phyloP scores from a whole-genome alignment of 2,329 filamentous ascomycete species.

The Torrubiellomyces zombiae region DNA sequence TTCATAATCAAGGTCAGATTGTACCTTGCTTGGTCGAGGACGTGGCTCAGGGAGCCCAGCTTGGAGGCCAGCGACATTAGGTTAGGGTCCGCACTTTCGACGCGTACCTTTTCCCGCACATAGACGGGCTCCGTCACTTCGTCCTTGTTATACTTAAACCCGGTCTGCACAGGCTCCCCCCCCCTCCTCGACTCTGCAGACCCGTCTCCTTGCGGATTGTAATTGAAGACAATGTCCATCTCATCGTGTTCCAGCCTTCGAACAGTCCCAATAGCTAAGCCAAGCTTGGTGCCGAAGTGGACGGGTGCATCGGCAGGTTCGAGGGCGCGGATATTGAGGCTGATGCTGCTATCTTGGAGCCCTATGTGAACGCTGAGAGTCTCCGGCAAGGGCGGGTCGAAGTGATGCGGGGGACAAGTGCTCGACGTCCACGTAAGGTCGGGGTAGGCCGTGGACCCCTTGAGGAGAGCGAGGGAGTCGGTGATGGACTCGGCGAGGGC shows the following conservation, averaged over 20 bases:
- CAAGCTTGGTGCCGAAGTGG: constrained; percentile 49
- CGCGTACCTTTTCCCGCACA: constrained; percentile 75
- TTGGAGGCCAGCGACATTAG: constrained; percentile 73
- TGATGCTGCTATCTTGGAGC: constrained; percentile 52
- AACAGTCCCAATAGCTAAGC: constrained; percentile 48
- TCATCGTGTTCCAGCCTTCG: constrained; percentile 61
- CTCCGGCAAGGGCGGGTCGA: constrained; percentile 28
- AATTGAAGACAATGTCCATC: constrained; percentile 59
- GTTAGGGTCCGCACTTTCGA: constrained; percentile 80
- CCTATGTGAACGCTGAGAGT: constrained; percentile 60
- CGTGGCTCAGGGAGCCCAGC: constrained; percentile 59
- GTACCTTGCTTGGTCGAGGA: constrained; percentile 49
- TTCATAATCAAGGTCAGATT: constrained; percentile 70
- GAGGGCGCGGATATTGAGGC: constrained; percentile 53
- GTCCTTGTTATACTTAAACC: constrained; percentile 9
- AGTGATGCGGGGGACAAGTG: constrained; percentile 27
- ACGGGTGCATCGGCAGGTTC: constrained; percentile 48
- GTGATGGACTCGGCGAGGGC: constrained; percentile 36
- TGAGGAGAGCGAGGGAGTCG: constrained; percentile 33
- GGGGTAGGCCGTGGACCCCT: constrained; percentile 31
- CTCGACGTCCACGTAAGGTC: constrained; percentile 26
- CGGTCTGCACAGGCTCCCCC: constrained; percentile 10
- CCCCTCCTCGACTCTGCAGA: constrained; percentile 10
- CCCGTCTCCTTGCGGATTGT: constrained; percentile 19
- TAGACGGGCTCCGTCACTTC: constrained; percentile 42